phyloP scores from a whole-genome alignment of 23 red algal genomes.

The Rhodosorus marinus region DNA sequence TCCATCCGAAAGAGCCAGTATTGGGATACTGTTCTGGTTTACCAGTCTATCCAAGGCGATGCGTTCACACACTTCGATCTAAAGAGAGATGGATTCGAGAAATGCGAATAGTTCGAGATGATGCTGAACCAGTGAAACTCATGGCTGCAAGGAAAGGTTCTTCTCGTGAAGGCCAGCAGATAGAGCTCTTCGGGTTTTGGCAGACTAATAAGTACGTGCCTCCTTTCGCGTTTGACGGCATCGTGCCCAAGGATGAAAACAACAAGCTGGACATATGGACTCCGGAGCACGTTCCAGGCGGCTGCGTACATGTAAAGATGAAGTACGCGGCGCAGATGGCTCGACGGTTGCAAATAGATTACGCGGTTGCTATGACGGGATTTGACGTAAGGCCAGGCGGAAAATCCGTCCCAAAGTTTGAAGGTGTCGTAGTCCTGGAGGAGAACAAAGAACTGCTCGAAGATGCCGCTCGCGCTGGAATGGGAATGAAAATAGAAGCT shows the following conservation, averaged over 20 bases:
- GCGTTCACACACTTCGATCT: conserved; percentile 55
- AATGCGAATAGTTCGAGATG: conserved; percentile 33
- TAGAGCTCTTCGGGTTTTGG: conserved; percentile 79
- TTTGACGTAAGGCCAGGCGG: conserved; percentile 70
- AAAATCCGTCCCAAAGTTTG: conserved; percentile 45
- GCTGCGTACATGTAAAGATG: conserved; percentile 34
- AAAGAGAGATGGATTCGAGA: conserved; percentile 70
- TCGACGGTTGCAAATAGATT: conserved; percentile 39
- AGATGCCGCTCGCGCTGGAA: conserved; percentile 28
- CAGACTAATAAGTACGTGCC: conserved; percentile 47
- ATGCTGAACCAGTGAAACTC: conserved; percentile 35
- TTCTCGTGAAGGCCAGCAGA: neutral
- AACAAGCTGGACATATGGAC: conserved; percentile 89
- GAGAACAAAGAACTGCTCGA: conserved; percentile 31
- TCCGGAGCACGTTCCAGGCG: conserved; percentile 42
- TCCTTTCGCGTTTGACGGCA: conserved; percentile 18
- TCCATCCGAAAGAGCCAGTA: conserved; percentile 31
- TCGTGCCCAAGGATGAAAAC: conserved; percentile 20
- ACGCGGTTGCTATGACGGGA: conserved; percentile 75
- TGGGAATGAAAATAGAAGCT: conserved; percentile 6
- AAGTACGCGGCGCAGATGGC: conserved; percentile 40
- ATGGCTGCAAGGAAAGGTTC: conserved; percentile 29
- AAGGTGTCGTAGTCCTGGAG: conserved; percentile 59
- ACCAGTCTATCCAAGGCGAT: conserved; percentile 52
- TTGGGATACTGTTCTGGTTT: conserved; percentile 26